Base-by-base conservation (phyloP, 495 filamentous ascomycete genomes). In the Xylaria flabelliformis region DNA sequence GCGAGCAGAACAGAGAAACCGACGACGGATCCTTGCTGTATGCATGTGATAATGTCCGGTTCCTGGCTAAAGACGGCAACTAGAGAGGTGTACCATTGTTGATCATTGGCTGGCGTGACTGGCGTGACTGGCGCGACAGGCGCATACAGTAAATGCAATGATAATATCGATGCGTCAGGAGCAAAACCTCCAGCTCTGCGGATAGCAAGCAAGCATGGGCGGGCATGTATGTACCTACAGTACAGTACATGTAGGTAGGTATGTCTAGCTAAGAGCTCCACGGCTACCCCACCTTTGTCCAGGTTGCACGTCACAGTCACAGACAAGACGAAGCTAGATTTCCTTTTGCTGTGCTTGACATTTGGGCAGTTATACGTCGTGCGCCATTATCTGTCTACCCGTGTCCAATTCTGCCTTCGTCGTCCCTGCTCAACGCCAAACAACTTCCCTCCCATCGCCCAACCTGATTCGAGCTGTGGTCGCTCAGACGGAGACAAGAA, bases 161-260 rank as follows among this genome's bases (percentile, higher is more conserved):
- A 26, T 64, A 21, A 8, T 50, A 65, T 48, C 41, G 61, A 42
- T 29, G 36, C 69, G 24, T 46, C 53, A 75, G 75, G 77, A 77
- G 77, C 75, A 78, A 79, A 77, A 70, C 73, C 74, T 77, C 75
- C 75, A 70, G 73, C 67, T 76, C 72, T 41, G 2, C 26, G 26
- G 26, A 29, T 29, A 29, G 26, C 26, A 29, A 2, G 26, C 26
- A 29, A 29, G 26, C 26, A 29, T 29, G 26, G 26, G 26, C 26
- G 26, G 26, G 26, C 26, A 29, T 29, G 26, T 29, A 29, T 2
- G 26, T 39, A 42, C n/a, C n/a, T n/a, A n/a, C n/a, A 0, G 8
- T 42, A 42, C 9, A 42, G 29, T 36, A 9, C 0, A 26, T 9
- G 17, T 34, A 34, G 10, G 36, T 12, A 9, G 59, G 42, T 1